Evolutionary conservation across 345 rosid genomes (phyloP).

Genomic region (Bruguiera gymnorhiza): DNA sequence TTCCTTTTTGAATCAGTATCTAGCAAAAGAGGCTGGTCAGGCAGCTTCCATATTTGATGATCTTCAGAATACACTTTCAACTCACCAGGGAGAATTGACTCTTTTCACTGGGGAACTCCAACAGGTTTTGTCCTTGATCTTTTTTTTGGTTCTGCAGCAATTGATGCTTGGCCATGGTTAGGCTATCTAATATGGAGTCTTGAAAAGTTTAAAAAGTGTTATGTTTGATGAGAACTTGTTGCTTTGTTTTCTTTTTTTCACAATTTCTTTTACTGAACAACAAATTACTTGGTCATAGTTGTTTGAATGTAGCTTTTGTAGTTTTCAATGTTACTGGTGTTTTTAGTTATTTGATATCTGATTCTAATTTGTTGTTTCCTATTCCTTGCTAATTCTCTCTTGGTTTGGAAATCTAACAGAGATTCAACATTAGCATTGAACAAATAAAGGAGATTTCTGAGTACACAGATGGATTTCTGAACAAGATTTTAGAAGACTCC

Average conservation of each 20-base stretch:
- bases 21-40: slow-evolving; percentile 52
- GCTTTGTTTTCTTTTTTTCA: too few relatives aligned
- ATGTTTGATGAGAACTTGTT: too few relatives aligned
- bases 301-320: too few relatives aligned
- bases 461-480: slow-evolving; percentile 56
- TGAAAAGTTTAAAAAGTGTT: not conserved
- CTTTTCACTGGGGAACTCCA: slow-evolving; percentile 76
- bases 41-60: slow-evolving; percentile 67
- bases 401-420: slow-evolving; percentile 38
- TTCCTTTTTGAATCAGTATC: slow-evolving; percentile 48
- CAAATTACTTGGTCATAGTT: too few relatives aligned
- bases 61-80: slow-evolving; percentile 63
- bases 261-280: too few relatives aligned
- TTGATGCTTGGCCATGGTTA: not conserved
- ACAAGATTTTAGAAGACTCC: slow-evolving; percentile 62
- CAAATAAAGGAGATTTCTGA: slow-evolving; percentile 62
- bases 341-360: not conserved
- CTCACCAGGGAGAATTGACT: slow-evolving; percentile 81
- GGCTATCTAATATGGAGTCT: not conserved
- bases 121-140: slow-evolving; percentile 45
- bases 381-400: not conserved
- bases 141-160: not conserved
- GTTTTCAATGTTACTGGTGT: not conserved
- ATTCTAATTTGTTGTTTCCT: not conserved
- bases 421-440: slow-evolving; percentile 58